Percentiles rank a stretch among this genome's conserved stretches.
Evolutionary conservation across 352 stramenopile genomes (phyloP).

Genomic region (Aphanomyces cochlioides): DNA sequence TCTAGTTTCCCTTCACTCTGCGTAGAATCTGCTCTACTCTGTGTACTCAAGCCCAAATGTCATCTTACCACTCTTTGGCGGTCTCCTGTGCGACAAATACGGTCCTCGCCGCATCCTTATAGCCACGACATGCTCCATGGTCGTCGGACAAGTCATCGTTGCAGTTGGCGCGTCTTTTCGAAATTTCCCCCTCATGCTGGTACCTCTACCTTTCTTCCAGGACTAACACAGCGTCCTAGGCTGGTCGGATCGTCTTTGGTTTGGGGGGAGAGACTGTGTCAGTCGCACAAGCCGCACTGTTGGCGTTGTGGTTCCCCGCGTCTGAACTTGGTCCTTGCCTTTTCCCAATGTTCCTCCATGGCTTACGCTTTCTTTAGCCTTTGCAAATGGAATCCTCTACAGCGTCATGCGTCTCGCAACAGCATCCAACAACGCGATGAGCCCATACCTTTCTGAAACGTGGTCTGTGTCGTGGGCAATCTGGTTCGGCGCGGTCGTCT

Average conservation of each 20-base stretch:
- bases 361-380: not conserved
- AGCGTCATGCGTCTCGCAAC: conserved; percentile 5
- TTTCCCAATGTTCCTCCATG: not conserved
- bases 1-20: not conserved
- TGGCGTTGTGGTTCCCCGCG: conserved; percentile 54
- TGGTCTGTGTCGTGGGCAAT: not conserved
- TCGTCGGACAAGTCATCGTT: conserved; percentile 48
- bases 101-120: conserved; percentile 39
- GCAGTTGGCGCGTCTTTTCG: conserved; percentile 35
- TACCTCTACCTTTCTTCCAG: conserved; percentile 25
- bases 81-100: conserved; percentile 45
- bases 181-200: conserved; percentile 30
- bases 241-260: conserved; percentile 56
- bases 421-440: conserved; percentile 19
- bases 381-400: conserved; percentile 1
- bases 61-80: conserved; percentile 60
- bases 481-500: not conserved
- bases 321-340: conserved; percentile 37
- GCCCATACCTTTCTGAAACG: not conserved
- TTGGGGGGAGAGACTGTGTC: conserved; percentile 58
- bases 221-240: conserved; percentile 36
- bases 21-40: conserved; percentile 65
- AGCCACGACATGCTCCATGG: conserved; percentile 17
- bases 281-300: conserved; percentile 47
- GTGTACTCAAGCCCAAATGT: conserved; percentile 65